Evolutionary conservation across 176 grass and related monocot genomes (phyloP).

Genomic region (Carex pumila): DNA sequence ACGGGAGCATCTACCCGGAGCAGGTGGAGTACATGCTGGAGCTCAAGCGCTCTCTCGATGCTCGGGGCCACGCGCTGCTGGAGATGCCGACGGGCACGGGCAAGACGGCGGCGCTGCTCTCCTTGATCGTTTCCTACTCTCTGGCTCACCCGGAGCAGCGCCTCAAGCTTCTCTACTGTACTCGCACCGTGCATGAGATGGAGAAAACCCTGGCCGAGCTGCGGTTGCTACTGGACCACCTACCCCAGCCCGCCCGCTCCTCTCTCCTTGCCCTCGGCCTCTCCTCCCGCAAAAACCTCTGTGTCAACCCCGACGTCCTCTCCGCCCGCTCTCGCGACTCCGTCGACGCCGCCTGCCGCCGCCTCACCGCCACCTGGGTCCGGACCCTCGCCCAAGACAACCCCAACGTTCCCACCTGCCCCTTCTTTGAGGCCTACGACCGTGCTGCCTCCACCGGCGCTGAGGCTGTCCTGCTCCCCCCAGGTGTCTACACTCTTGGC

Average conservation of each 20-base stretch:
- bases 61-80: slow-evolving; percentile 79
- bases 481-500: slow-evolving; percentile 72
- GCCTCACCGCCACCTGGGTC: slow-evolving; percentile 87
- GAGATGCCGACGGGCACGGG: slow-evolving; percentile 99
- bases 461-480: slow-evolving; percentile 50
- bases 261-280: slow-evolving; percentile 76
- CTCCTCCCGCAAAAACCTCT: slow-evolving; percentile 84
- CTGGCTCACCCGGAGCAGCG: slow-evolving; percentile 39
- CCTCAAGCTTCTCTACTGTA: slow-evolving; percentile 88
- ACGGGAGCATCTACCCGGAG: slow-evolving; percentile 92
- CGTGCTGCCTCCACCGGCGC: slow-evolving; percentile 43
- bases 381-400: slow-evolving; percentile 53
- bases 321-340: slow-evolving; percentile 65
- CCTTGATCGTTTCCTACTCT: slow-evolving; percentile 72
- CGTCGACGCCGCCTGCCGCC: slow-evolving; percentile 82
- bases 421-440: slow-evolving; percentile 76
- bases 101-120: slow-evolving; percentile 84
- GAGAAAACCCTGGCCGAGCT: slow-evolving; percentile 91
- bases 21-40: slow-evolving; percentile 91
- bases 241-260: slow-evolving; percentile 28
- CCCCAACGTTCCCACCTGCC: slow-evolving; percentile 42
- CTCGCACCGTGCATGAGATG: slow-evolving; percentile 98
- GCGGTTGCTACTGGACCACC: slow-evolving; percentile 57
- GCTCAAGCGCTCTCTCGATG: slow-evolving; percentile 83
- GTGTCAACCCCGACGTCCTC: slow-evolving; percentile 62